Base-by-base conservation (phyloP, 2,329 filamentous ascomycete genomes). In the Niveomyces coronatus region DNA sequence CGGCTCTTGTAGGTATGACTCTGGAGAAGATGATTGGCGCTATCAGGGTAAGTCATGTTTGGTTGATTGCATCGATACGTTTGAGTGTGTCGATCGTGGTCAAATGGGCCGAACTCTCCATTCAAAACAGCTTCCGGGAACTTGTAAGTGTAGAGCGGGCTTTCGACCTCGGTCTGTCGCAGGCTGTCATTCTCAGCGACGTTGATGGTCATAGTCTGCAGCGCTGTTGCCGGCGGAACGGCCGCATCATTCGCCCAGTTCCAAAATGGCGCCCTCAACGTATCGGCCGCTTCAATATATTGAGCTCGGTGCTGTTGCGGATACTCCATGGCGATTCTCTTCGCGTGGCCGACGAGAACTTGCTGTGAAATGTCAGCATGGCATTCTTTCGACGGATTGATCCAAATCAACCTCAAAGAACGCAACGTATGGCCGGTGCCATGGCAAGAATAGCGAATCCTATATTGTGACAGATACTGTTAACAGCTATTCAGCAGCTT, bases 351-450 rank as follows among this genome's bases (percentile, higher is more conserved):
- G 18, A 68, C 66, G 5, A 78, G 56, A 11, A 60, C 49, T 68
- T 78, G 73, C 70, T 74, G 41, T n/a, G 18, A 13, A 16, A 11
- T 17, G 40, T 42, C 14, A 53, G 48, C 11, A 27, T 9, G 20
- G 10, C 10, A 14, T 6, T 9, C 14, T 4, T 16, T 20, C 16
- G 31, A n/a, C 22, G 9, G 17, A 3, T n/a, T 19, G 13, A n/a
- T 19, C 8, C 5, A n/a, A 15, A 42, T 53, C 9, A 53, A 71
- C 69, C 61, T 78, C 74, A 40, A 62, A 75, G 5, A 76, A 57
- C 7, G 65, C 56, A 29, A 74, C 48, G 42, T 70, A 76, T 4
- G 71, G 65, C 5, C 72, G 67, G 51, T 79, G 74, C 74, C 71
- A 77, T 14, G 66, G 53, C 6, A 64, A 49, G 44, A 75, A 71